Percentiles rank a stretch among this genome's conserved stretches.
Evolutionary conservation across 192 early-diverging fungal species (phyloP).

Genomic region (Linnemannia hyalina): DNA sequence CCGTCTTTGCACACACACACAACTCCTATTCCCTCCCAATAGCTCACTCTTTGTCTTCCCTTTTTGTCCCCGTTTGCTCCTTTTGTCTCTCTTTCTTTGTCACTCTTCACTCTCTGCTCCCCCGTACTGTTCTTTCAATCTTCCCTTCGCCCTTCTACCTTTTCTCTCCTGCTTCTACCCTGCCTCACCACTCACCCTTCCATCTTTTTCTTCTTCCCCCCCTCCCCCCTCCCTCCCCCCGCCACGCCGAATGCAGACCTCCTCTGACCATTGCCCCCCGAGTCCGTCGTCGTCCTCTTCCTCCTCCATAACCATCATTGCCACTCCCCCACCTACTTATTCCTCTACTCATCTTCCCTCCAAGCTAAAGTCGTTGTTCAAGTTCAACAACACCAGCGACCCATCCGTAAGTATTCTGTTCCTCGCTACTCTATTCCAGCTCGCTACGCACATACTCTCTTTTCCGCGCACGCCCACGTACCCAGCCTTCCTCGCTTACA

Average conservation of each 20-base stretch:
- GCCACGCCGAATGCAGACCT: conserved; percentile 34
- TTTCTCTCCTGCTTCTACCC: background rate
- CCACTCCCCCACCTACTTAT: conserved; percentile 42
- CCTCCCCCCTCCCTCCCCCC: background rate
- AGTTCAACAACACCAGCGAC: conserved; percentile 12
- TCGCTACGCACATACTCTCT: background rate
- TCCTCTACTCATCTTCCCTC: conserved; percentile 27
- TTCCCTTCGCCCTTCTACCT: background rate
- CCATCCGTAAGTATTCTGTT: background rate
- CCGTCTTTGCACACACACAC: too few relatives aligned
- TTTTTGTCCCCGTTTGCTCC: too few relatives aligned
- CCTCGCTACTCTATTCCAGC: background rate
- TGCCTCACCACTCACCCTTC: conserved; percentile 6
- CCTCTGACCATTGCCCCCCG: conserved; percentile 10
- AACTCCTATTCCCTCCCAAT: too few relatives aligned
- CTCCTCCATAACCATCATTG: conserved; percentile 32
- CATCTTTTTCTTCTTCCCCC: background rate
- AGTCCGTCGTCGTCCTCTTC: conserved; percentile 18
- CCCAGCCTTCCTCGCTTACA: background rate
- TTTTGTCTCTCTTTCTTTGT: too few relatives aligned
- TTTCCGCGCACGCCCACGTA: background rate
- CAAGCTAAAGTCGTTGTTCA: conserved; percentile 37
- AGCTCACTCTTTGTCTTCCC: too few relatives aligned
- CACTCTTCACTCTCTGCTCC: background rate
- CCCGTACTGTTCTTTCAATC: too few relatives aligned